These are phyloP conservation scores for Mortierella sp. DNA, from an alignment of 371 early-diverging fungal genomes.

Conservation along the genomic window DNA sequence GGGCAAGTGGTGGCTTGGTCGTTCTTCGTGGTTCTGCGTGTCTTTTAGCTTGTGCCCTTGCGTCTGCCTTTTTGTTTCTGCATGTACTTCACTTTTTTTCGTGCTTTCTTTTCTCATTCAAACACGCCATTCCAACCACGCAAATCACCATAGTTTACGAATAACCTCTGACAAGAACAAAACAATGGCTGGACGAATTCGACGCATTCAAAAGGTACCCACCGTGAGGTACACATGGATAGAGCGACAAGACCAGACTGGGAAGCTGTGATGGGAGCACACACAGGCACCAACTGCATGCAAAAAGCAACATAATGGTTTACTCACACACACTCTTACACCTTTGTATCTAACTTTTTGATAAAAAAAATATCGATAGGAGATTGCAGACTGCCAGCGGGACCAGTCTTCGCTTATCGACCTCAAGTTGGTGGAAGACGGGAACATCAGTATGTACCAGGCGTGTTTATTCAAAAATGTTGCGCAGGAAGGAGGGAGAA, in stretches of 20 bases:
- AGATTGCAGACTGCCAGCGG: conserved; percentile 49
- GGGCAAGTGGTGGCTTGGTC: not conserved
- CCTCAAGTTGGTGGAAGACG: conserved; percentile 36
- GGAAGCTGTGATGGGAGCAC: too few relatives aligned
- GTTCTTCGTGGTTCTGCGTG: too few relatives aligned
- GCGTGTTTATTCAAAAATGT: not conserved
- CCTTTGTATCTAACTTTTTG: not conserved
- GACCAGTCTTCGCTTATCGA: conserved; percentile 48
- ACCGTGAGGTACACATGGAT: too few relatives aligned
- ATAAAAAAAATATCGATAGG: conserved; percentile 8
- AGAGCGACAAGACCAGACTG: not conserved
- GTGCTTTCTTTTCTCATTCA: not conserved
- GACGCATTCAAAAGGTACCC: conserved; percentile 53
- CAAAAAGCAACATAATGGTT: not conserved
- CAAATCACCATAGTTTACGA: not conserved
- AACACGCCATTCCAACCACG: not conserved
- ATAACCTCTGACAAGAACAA: not conserved
- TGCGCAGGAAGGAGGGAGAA: not conserved
- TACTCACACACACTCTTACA: not conserved
- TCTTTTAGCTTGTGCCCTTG: not conserved
- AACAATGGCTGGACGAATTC: conserved; percentile 45
- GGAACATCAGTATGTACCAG: conserved; percentile 48
- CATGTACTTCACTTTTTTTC: not conserved
- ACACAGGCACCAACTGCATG: not conserved
- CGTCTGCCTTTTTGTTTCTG: not conserved